A percentile compares a stretch with the other conserved stretches of the same genome.
Conservation (phyloP, 2,329 filamentous ascomycete genomes). For the Metarhizium rileyi region DNA sequence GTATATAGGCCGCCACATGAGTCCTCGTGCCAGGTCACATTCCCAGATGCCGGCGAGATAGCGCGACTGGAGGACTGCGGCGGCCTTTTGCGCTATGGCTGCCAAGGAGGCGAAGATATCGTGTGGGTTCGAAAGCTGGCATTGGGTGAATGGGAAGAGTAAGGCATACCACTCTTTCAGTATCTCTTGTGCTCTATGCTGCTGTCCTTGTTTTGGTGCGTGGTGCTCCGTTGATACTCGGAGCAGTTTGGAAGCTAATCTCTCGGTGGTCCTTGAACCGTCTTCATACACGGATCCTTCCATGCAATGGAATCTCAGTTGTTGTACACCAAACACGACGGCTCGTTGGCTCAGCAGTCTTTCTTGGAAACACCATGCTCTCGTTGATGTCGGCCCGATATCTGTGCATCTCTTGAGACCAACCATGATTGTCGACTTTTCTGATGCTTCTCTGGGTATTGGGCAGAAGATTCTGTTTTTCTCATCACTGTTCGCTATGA, state of each 20-base stretch:
- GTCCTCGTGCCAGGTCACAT: not conserved
- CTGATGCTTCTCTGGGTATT: not conserved
- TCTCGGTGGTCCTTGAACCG: not conserved
- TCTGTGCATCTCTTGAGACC: not conserved
- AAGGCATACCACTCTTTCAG: not conserved
- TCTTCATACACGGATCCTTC: not conserved
- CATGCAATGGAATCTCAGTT: not conserved
- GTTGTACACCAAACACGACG: not conserved
- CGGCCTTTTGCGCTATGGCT: not conserved
- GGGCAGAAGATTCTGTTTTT: not conserved
- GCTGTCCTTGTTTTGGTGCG: not conserved
- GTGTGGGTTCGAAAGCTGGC: not conserved
- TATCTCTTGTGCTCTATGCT: not conserved
- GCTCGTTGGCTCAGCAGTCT: not conserved
- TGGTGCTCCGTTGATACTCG: not conserved
- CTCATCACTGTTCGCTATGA: not conserved
- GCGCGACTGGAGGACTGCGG: not conserved
- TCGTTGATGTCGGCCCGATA: not conserved
- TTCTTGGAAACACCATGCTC: not conserved
- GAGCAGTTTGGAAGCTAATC: not conserved
- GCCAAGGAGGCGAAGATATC: not conserved
- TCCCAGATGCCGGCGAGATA: not conserved
- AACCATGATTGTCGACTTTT: not conserved
- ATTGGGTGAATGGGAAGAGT: not conserved
- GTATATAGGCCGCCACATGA: not conserved